Conservation (phyloP, 306 rosid species). For the Medicago lupulina region DNA sequence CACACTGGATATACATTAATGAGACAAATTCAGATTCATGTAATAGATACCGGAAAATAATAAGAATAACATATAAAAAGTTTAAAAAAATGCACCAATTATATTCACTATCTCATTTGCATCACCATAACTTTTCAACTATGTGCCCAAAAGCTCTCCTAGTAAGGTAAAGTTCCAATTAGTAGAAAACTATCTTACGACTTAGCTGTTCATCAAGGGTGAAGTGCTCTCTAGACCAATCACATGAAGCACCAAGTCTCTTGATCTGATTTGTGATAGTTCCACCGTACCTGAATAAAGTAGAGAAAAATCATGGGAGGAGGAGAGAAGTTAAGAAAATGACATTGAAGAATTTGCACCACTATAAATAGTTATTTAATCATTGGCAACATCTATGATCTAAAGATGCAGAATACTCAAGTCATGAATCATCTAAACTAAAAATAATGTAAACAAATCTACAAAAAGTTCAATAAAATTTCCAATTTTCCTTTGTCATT, state of each 20-base stretch:
- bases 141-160: slow-evolving; percentile 22
- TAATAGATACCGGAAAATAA: neutral
- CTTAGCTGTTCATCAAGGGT: slow-evolving; percentile 99
- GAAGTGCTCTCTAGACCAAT: slow-evolving; percentile 94
- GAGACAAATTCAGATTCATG: slow-evolving; percentile 31
- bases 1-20: slow-evolving; percentile 6
- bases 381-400: slow-evolving; percentile 14
- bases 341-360: slow-evolving; percentile 20
- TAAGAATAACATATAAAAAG: neutral
- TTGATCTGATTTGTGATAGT: slow-evolving; percentile 93
- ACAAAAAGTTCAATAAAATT: slow-evolving; percentile 6
- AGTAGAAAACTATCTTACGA: slow-evolving; percentile 85
- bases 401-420: neutral
- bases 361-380: slow-evolving; percentile 18
- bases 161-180: slow-evolving; percentile 45
- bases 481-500: slow-evolving; percentile 6
- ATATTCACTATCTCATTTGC: slow-evolving; percentile 32
- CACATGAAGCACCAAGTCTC: slow-evolving; percentile 99
- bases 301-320: slow-evolving; percentile 25
- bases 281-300: slow-evolving; percentile 80
- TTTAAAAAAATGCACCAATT: neutral
- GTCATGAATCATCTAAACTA: neutral
- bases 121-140: slow-evolving; percentile 30
- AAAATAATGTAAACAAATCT: slow-evolving; percentile 12
- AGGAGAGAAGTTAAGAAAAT: slow-evolving; percentile 30